Evolutionary conservation across 495 filamentous ascomycete genomes (phyloP), one percentile per base, ranked within the genome.

Genomic region (Bombardia bombarda): DNA sequence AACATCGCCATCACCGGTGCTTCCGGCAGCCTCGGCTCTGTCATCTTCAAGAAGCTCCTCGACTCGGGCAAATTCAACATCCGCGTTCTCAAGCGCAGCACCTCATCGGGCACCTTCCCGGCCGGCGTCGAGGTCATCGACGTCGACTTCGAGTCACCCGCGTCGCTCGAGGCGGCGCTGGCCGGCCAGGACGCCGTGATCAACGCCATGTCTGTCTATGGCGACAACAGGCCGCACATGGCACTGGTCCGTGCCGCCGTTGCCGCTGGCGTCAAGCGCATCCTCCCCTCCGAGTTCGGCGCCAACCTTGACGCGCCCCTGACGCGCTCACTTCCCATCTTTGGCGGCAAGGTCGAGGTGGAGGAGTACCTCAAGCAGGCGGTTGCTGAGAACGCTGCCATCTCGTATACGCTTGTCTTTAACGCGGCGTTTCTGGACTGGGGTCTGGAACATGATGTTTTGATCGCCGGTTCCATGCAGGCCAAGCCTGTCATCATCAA

Each of bases 261-360:
- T 13, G 62, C 62, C 6, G 70, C 72, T 0, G 61, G 65, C 12
- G 72, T 80, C 7, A 58, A 68, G 50, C 69, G 74, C 24, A 72
- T 75, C 49, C 52, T 81, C 26, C 76, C 75, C 1, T 73, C 71
- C 18, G 73, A 77, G 25, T 82, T 69, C 44, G 78, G 77, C 28
- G 61, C 53, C 33, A 63, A 79, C 40, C 61, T 61, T 1, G 19
- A 36, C 24, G 57, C 72, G 35, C 52, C 60, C 4, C 56, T 63
- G 5, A 47, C 49, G 3, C 28, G 49, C 3, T 38, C 52, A 7
- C 52, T 74, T 0, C 66, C 70, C 3, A 49, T 77, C 32, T 75
- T 69, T 50, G 55, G 42, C 1, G 47, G 50, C 34, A 81, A 81
- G 52, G 40, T 73, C 20, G 52, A 56, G 0, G 35, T 67, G 1